A percentile compares a stretch with the other conserved stretches of the same genome.
Evolutionary conservation across 257 asterid genomes (phyloP).

Genomic region (Catharanthus roseus): DNA sequence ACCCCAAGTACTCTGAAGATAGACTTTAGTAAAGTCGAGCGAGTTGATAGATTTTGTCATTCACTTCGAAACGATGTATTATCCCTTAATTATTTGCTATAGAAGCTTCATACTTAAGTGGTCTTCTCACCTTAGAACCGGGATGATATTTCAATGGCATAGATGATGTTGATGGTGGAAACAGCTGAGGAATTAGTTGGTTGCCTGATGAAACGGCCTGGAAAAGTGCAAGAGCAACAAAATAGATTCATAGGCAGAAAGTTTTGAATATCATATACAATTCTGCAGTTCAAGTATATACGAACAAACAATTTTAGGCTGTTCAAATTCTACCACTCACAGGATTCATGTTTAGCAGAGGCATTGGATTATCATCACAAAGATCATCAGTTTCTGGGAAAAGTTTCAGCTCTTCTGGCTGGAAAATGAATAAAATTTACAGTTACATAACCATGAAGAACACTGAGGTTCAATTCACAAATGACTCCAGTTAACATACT

Average conservation of each 20-base stretch:
- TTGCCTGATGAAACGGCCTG: slow-evolving; percentile 9
- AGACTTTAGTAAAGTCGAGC: background rate
- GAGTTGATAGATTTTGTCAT: background rate
- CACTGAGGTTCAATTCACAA: background rate
- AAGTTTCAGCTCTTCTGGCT: background rate
- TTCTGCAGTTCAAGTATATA: background rate
- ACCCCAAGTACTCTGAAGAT: background rate
- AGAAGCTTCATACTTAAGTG: background rate
- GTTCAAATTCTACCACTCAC: slow-evolving; percentile 17
- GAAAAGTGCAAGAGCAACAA: background rate
- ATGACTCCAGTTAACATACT: background rate
- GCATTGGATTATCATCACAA: slow-evolving; percentile 15
- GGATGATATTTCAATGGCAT: slow-evolving; percentile 11
- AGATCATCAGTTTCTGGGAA: slow-evolving; percentile 5
- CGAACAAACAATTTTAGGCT: background rate
- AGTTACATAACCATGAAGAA: background rate
- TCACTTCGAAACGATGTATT: background rate
- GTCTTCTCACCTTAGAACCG: slow-evolving; percentile 19
- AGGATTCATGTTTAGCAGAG: slow-evolving; percentile 8
- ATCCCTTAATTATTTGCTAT: background rate
- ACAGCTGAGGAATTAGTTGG: slow-evolving; percentile 10
- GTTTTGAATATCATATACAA: too few species aligned
- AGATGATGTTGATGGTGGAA: slow-evolving; percentile 8
- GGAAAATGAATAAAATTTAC: background rate
- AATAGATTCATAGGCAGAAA: background rate